These are phyloP conservation scores for Apocynum venetum DNA, from an alignment of 257 asterid species.

Conservation along the genomic window DNA sequence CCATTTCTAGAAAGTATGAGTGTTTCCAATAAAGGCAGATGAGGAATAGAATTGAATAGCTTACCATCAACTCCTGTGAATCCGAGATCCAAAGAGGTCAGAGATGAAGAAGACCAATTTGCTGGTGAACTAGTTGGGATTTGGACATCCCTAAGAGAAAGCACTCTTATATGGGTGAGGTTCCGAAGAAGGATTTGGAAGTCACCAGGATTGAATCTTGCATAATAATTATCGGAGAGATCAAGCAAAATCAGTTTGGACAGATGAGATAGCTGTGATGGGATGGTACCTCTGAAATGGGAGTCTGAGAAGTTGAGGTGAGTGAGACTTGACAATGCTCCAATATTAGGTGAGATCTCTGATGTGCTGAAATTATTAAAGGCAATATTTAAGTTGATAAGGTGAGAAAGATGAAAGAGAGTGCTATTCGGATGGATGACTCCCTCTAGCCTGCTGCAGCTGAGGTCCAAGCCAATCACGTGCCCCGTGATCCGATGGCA, in stretches of 20 bases:
- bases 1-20: too few relatives aligned
- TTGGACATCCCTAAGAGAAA: accelerated
- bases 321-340: too few relatives aligned
- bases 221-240: not conserved
- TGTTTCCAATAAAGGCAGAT: too few relatives aligned
- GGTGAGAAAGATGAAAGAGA: slow-evolving; percentile 10
- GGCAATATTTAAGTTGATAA: slow-evolving; percentile 7
- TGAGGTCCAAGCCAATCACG: not conserved
- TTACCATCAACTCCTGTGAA: not conserved
- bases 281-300: not conserved
- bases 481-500: not conserved
- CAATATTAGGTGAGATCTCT: too few relatives aligned
- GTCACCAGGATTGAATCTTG: not conserved
- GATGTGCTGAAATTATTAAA: not conserved
- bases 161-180: too few relatives aligned
- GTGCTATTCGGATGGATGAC: not conserved
- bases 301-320: not conserved
- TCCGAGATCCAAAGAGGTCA: not conserved
- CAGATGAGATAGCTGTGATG: not conserved
- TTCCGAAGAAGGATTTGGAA: too few relatives aligned
- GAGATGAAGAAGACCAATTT: not conserved
- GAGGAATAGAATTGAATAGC: too few relatives aligned
- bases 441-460: slow-evolving; percentile 4
- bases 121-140: not conserved
- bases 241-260: slow-evolving; percentile 4